Base-by-base conservation (phyloP, 2,329 filamentous ascomycete genomes). In the Phoma herbarum region DNA sequence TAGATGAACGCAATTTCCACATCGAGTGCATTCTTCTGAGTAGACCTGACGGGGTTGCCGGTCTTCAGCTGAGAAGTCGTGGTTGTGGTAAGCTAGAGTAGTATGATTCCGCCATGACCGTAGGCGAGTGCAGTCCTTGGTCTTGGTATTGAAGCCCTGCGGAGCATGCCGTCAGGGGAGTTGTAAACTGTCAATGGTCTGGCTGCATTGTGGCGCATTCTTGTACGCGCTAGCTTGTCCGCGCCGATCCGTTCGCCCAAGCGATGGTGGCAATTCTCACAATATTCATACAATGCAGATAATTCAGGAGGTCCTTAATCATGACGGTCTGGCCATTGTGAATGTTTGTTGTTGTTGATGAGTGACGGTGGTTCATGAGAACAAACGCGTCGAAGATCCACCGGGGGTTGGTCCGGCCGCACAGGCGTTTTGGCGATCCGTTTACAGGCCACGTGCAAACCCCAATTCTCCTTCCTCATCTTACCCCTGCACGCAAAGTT, bases 1-100 rank as follows among this genome's bases (percentile, higher is more conserved):
- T 35, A 57, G 43, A 35, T 8, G 11, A 9, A 26, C 26, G 33
- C 18, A 57, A 57, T 57, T 48, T 52, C 54, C 54, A 57, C 54
- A 57, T 57, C 31, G 35, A n/a, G 23, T 43, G 35, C 26, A 35
- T 48, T 43, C 7, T 43, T 51, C 26, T 42, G 33, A 33, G 25
- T 26, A 47, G 20, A 22, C 35, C 22, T 35, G 42, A 57, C 48
- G 54, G 54, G 43, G 48, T 35, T 31, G 22, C 54, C 42, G 48
- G n/a, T 18, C 20, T 33, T 52, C 54, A 57, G 54, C 54, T 57
- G 54, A 52, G 35, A 37, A 43, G 22, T n/a, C 16, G 35, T 48
- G 10, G 26, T 52, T 26, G 39, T 52, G 49, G 49, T 52, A 22
- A 44, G 43, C 54, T 57, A 57, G 42, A 51, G n/a, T 43, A 48